Evolutionary conservation across 1,284 basidiomycete species (phyloP).

Genomic region (Apiotrichum veenhuisii): DNA sequence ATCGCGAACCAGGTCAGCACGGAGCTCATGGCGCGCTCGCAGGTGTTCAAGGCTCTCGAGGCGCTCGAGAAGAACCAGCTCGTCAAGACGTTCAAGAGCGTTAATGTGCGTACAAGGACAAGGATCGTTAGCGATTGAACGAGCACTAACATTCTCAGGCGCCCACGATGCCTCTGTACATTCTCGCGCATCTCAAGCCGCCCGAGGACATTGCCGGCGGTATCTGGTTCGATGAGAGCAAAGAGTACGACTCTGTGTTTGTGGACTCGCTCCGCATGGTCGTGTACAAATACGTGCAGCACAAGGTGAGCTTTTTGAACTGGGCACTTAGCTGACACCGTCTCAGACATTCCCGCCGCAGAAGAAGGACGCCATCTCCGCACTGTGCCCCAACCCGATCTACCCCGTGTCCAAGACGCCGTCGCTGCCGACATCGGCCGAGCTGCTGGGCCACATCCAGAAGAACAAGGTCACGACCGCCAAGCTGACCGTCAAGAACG

Average conservation of each 20-base stretch:
- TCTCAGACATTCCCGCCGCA: conserved; percentile 31
- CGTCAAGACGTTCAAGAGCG: conserved; percentile 45
- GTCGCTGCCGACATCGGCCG: conserved; percentile 32
- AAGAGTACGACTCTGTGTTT: conserved; percentile 44
- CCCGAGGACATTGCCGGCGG: conserved; percentile 48
- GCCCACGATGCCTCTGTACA: conserved; percentile 43
- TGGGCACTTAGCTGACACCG: conserved; percentile 1
- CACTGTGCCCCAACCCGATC: conserved; percentile 26
- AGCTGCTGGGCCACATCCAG: conserved; percentile 34
- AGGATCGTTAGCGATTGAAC: background rate
- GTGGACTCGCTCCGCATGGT: conserved; percentile 38
- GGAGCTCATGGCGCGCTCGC: conserved; percentile 31
- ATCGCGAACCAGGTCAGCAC: conserved; percentile 29
- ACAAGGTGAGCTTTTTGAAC: conserved; percentile 24
- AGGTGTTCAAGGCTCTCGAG: conserved; percentile 38
- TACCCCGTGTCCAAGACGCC: conserved; percentile 33
- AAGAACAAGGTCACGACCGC: conserved; percentile 29
- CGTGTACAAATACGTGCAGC: conserved; percentile 29
- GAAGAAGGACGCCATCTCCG: conserved; percentile 21
- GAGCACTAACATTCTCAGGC: conserved; percentile 21
- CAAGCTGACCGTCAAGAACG: conserved; percentile 40
- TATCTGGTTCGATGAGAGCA: conserved; percentile 46
- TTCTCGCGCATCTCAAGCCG: conserved; percentile 37
- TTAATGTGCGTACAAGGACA: conserved; percentile 33
- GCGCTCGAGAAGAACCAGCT: conserved; percentile 37